phyloP scores from a whole-genome alignment of 805 yeast species.

The Tetrapisispora fleetii region DNA sequence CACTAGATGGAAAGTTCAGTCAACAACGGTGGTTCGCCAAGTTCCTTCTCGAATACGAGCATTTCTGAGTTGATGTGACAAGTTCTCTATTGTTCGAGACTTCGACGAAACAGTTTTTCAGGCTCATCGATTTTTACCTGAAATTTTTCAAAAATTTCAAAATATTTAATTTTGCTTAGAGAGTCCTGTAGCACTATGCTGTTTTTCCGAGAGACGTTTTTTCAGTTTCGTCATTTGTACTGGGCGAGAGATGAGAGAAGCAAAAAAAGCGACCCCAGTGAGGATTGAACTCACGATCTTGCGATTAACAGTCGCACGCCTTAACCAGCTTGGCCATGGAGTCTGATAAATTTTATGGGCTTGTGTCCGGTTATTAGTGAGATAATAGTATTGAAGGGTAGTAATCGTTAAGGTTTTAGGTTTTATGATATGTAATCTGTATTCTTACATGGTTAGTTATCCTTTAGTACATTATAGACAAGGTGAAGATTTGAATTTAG shows the following conservation, averaged over 20 bases:
- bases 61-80: neutral
- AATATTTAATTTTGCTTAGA: neutral
- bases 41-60: too few relatives aligned
- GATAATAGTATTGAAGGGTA: too few relatives aligned
- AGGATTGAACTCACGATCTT: slow-evolving; percentile 50
- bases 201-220: too few relatives aligned
- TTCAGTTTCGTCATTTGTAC: too few relatives aligned
- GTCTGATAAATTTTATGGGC: slow-evolving; percentile 20
- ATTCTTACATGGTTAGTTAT: too few relatives aligned
- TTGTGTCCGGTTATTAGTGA: neutral
- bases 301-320: slow-evolving; percentile 55
- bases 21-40: neutral
- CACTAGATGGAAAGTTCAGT: neutral
- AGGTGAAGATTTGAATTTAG: too few relatives aligned
- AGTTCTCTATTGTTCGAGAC: neutral
- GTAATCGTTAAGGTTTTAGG: too few relatives aligned
- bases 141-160: too few relatives aligned
- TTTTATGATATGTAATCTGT: too few relatives aligned
- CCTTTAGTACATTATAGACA: too few relatives aligned
- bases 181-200: too few relatives aligned
- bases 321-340: slow-evolving; percentile 52
- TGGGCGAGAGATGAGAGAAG: neutral
- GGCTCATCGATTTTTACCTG: neutral
- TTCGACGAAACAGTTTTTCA: neutral
- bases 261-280: slow-evolving; percentile 37